Evolutionary conservation across 306 rosid genomes (phyloP), one percentile per base, ranked within the genome.

Genomic region (Glycine latifolia): DNA sequence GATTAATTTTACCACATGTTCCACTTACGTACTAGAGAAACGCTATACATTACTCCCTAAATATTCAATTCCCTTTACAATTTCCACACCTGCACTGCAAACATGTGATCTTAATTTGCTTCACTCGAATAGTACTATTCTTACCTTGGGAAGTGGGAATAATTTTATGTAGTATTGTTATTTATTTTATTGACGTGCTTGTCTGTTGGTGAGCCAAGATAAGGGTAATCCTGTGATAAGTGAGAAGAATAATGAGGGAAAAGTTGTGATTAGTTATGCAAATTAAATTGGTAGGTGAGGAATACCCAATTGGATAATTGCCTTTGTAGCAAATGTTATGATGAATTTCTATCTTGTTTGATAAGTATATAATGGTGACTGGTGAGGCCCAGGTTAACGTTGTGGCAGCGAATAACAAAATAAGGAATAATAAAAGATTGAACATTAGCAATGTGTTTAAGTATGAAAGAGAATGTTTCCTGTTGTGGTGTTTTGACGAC

Each of bases 391-490:
- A 67, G 55, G 71, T 67, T n/a, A n/a, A n/a, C n/a, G n/a, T n/a
- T 59, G 55, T 35, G 44, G 85, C 44, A 44, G 61, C 44, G n/a
- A 50, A 46, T 7, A 1, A 7, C 2, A 46, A 46, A 10, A 6
- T 43, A 26, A 41, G 9, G 9, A 44, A 17, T 39, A 47, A 60
- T 11, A 48, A 10, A 58, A 17, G 5, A 10, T 52, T 54, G 2
- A 63, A 73, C 26, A 39, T 49, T 60, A 48, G 37, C 48, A 60
- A 60, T 69, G 56, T 12, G 76, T 49, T 48, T 46, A 44, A 58
- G 8, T 13, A 39, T 50, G 68, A 71, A 76, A 79, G 65, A 44
- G 82, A 83, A 72, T 79, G 80, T 78, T 65, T 70, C 62, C 59
- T 43, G 44, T 11, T 77, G 47, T 65, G 73, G 52, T 54, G 43